A percentile compares a stretch with the other conserved stretches of the same genome.
Conservation (phyloP, 371 early-diverging fungal species). For the Chytridium lagenaria region DNA sequence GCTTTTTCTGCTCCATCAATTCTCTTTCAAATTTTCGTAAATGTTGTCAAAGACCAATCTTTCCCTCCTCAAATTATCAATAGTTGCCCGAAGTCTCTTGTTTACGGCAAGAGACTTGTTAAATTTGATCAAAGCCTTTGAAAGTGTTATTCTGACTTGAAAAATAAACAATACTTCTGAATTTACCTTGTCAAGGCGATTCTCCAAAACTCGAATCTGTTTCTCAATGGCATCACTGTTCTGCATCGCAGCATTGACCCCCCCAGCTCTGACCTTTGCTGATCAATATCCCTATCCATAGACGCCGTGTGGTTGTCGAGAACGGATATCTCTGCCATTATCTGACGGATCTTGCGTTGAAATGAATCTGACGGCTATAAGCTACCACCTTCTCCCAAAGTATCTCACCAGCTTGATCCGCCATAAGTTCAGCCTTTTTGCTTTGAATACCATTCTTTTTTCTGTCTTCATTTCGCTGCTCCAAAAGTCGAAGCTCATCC, state of each 20-base stretch:
- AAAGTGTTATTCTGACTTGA: too few species aligned
- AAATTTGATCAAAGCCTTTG: slow-evolving; percentile 60
- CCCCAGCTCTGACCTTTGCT: slow-evolving; percentile 52
- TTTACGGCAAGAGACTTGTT: slow-evolving; percentile 63
- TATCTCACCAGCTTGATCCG: slow-evolving; percentile 55
- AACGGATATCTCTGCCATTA: slow-evolving; percentile 43
- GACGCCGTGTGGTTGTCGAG: slow-evolving; percentile 48
- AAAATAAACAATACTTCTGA: too few species aligned
- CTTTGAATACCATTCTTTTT: slow-evolving; percentile 52
- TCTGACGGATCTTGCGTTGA: slow-evolving; percentile 48
- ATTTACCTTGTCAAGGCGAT: slow-evolving; percentile 61
- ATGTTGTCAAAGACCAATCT: slow-evolving; percentile 63
- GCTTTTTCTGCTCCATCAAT: slow-evolving; percentile 59
- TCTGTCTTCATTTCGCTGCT: slow-evolving; percentile 53
- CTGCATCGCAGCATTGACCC: slow-evolving; percentile 53
- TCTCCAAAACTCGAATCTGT: slow-evolving; percentile 61
- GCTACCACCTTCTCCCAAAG: not conserved
- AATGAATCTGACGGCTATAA: slow-evolving; percentile 38
- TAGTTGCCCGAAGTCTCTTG: slow-evolving; percentile 53
- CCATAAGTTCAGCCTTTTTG: slow-evolving; percentile 57
- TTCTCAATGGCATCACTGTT: slow-evolving; percentile 59
- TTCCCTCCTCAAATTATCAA: slow-evolving; percentile 62
- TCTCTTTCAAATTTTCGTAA: slow-evolving; percentile 62
- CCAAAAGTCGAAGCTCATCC: slow-evolving; percentile 55
- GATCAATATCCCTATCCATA: slow-evolving; percentile 52